Base-by-base conservation (phyloP, 805 yeast species). In the Candida glaebosa region DNA sequence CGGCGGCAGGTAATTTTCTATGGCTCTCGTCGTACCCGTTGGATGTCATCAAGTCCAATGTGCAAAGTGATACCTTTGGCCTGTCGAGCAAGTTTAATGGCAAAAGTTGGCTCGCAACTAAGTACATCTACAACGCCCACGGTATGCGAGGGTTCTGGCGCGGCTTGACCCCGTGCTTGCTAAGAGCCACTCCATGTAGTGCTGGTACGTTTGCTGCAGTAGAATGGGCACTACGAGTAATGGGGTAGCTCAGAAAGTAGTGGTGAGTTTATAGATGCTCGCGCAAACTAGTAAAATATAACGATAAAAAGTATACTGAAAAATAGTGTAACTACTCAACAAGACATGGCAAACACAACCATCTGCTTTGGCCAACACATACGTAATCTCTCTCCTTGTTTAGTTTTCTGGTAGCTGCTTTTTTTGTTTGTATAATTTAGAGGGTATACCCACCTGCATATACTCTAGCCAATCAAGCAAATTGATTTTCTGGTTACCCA, bases 121-220 rank as follows among this genome's bases (percentile, higher is more conserved):
- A 54, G 18, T 60, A 66, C 28, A 77, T 77, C 6, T 61, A 69
- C 50, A 48, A 46, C 5, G 56, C 59, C 2, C 70, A 69, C 28
- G 84, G 84, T 0, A 47, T 65, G 3, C 45, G 60, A 9, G 84
- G 84, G 0, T 79, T 79, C 56, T 79, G 84, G 84, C 71, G 74
- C 58, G 85, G 85, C 7, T 67, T 79, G 33, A 74, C 69, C 0
- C 85, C 85, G 0, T 76, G 84, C 17, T 62, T 79, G 32, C 44
- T 78, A 3, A 68, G 85, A 52, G 85, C 85, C 0, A 70, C 78
- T 31, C 85, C 85, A 3, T 77, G 83, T 50, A 73, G 81, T 54
- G 86, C 90, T 1, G 86, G 86, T 12, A 84, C 91, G 0, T 84
- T 84, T 68, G 86, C 89, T 2, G 78, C 84, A 10, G 90, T 84